Percentiles rank a stretch among this genome's conserved stretches.
Evolutionary conservation across 2,329 filamentous ascomycete genomes (phyloP).

Genomic region (Colletotrichum somersetense): DNA sequence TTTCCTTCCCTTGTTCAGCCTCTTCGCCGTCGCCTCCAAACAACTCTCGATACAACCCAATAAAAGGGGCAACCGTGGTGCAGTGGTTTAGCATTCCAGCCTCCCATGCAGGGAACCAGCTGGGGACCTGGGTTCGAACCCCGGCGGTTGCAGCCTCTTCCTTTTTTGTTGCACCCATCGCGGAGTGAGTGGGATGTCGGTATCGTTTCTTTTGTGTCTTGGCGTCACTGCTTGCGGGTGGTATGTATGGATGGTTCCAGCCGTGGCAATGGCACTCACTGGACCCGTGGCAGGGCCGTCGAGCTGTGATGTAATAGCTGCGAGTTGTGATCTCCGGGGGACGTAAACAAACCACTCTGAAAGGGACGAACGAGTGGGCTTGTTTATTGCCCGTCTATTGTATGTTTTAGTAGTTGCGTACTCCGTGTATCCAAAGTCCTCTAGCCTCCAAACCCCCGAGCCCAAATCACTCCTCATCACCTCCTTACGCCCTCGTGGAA

Average conservation of each 20-base stretch:
- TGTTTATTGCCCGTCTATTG: neutral
- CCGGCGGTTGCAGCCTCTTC: conserved; percentile 26
- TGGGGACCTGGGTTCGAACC: conserved; percentile 40
- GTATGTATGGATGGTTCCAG: neutral
- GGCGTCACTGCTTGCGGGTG: no score
- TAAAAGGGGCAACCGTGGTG: conserved; percentile 30
- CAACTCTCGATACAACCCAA: conserved; percentile 13
- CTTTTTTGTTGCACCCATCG: neutral
- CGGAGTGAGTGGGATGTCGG: neutral
- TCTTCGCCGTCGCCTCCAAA: neutral
- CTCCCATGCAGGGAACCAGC: conserved; percentile 34
- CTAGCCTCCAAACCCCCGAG: no score
- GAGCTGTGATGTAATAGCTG: neutral
- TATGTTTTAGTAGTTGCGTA: neutral
- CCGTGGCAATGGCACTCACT: neutral
- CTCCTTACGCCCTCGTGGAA: neutral
- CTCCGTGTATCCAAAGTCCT: neutral
- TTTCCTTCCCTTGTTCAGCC: neutral
- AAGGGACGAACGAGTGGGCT: neutral
- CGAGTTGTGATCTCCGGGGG: neutral
- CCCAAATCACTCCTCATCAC: neutral
- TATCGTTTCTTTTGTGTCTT: neutral
- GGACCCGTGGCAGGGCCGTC: no score
- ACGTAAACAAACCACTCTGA: neutral
- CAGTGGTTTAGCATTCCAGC: conserved; percentile 42